A percentile compares a stretch with the other conserved stretches of the same genome.
Evolutionary conservation across 2,329 filamentous ascomycete species (phyloP).

Genomic region (Cryphonectria nitschkei): DNA sequence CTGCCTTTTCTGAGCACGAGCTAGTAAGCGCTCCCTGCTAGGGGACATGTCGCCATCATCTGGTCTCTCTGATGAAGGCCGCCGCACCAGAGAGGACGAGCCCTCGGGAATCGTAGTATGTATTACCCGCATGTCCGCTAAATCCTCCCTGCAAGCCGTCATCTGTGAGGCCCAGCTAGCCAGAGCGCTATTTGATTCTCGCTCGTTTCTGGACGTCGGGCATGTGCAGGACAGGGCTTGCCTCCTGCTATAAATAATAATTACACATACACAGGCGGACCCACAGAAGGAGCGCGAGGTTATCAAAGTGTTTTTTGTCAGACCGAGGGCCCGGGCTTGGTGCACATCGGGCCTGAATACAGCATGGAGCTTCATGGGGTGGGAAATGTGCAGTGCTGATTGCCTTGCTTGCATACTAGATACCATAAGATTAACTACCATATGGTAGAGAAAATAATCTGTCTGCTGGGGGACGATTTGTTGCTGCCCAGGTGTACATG

Average conservation of each 20-base stretch:
- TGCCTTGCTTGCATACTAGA: not conserved
- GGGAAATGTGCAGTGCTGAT: not conserved
- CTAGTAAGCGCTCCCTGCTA: not conserved
- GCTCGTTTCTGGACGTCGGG: not conserved
- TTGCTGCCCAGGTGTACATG: not conserved
- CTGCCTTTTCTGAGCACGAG: not conserved
- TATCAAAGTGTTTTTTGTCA: not conserved
- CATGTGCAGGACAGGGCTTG: not conserved
- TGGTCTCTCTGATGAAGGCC: no score
- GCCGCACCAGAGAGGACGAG: no score
- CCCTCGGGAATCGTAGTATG: not conserved
- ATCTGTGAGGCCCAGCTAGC: not conserved
- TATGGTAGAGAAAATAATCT: not conserved
- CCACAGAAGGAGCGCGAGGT: constrained; percentile 3
- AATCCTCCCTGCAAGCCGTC: not conserved
- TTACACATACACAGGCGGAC: not conserved
- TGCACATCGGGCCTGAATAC: not conserved
- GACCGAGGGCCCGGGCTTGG: not conserved
- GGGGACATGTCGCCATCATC: not conserved
- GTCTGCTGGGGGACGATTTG: not conserved
- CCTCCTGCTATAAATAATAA: not conserved
- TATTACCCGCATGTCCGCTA: not conserved
- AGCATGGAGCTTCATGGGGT: not conserved
- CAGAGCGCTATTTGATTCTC: not conserved
- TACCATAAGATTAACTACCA: not conserved